phyloP scores from a whole-genome alignment of 1,139 yeast species.

The Candida dubliniensis region DNA sequence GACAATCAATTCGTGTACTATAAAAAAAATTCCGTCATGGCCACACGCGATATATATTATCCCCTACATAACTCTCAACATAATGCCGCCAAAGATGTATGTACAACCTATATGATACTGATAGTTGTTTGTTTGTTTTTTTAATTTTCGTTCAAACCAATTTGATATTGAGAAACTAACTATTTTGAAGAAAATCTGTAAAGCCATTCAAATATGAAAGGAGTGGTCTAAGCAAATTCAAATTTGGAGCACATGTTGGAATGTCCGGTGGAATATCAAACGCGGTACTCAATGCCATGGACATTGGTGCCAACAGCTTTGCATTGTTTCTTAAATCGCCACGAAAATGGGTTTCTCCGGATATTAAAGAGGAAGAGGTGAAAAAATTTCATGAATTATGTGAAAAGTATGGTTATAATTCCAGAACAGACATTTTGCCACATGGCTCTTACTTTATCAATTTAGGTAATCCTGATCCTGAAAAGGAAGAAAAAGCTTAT shows the following conservation, averaged over 20 bases:
- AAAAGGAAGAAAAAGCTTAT: constrained; percentile 73
- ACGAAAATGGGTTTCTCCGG: constrained; percentile 87
- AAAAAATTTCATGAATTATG: constrained; percentile 63
- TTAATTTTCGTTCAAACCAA: neutral
- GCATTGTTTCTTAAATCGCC: constrained; percentile 91
- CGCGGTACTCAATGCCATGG: constrained; percentile 70
- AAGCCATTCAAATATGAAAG: constrained; percentile 24
- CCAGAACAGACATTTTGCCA: constrained; percentile 78
- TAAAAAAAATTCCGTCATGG: constrained; percentile 2
- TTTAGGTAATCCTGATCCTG: constrained; percentile 84
- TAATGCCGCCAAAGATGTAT: constrained; percentile 16
- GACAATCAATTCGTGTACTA: no score
- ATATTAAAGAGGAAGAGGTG: constrained; percentile 65
- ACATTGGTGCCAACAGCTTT: constrained; percentile 80
- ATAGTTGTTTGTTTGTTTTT: no score
- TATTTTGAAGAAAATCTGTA: constrained; percentile 6
- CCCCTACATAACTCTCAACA: neutral
- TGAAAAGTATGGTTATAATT: constrained; percentile 61
- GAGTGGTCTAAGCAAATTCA: constrained; percentile 27
- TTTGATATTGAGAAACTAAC: neutral
- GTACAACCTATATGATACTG: constrained; percentile 1
- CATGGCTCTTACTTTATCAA: constrained; percentile 95
- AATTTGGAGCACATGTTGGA: constrained; percentile 83
- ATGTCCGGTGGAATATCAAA: constrained; percentile 75
- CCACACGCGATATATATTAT: constrained; percentile 5